These are phyloP conservation scores for Ophiognomonia clavigignenti-juglandacearum DNA, from an alignment of 2,329 filamentous ascomycete genomes.

Conservation along the genomic window DNA sequence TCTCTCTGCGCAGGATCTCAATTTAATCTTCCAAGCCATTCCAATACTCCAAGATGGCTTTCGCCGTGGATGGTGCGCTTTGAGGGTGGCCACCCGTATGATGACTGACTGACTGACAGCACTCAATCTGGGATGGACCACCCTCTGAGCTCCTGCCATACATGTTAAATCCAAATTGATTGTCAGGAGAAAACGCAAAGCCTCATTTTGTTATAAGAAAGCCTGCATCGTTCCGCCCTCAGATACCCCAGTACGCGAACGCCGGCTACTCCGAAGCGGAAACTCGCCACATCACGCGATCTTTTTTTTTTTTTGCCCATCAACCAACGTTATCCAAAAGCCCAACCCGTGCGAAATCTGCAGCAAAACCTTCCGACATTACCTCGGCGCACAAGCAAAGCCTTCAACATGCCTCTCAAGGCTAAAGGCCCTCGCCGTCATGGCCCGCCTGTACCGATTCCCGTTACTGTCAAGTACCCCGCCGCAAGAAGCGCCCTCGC, in stretches of 20 bases:
- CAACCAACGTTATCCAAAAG: too few relatives aligned
- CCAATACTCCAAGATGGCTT: constrained; percentile 34
- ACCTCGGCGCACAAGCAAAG: not conserved
- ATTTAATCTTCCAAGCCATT: constrained; percentile 26
- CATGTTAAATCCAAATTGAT: not conserved
- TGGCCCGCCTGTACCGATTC: constrained; percentile 25
- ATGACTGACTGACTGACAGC: constrained; percentile 27
- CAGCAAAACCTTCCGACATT: too few relatives aligned
- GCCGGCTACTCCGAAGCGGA: not conserved
- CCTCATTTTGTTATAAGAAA: not conserved
- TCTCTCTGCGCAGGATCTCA: not conserved
- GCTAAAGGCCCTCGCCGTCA: constrained; percentile 29
- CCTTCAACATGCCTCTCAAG: constrained; percentile 19
- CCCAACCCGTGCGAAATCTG: not conserved
- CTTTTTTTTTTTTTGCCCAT: not conserved
- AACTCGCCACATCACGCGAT: constrained; percentile 2
- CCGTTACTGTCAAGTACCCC: constrained; percentile 28
- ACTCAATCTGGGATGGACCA: constrained; percentile 47
- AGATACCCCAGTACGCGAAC: not conserved
- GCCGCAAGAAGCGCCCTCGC: constrained; percentile 32
- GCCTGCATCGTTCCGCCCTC: not conserved
- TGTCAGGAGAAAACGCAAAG: not conserved
- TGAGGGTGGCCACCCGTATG: constrained; percentile 48
- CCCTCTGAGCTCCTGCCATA: constrained; percentile 38
- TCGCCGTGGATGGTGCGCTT: constrained; percentile 40